Conservation (phyloP, 2,329 filamentous ascomycete species). For the Colletotrichum sp. region DNA sequence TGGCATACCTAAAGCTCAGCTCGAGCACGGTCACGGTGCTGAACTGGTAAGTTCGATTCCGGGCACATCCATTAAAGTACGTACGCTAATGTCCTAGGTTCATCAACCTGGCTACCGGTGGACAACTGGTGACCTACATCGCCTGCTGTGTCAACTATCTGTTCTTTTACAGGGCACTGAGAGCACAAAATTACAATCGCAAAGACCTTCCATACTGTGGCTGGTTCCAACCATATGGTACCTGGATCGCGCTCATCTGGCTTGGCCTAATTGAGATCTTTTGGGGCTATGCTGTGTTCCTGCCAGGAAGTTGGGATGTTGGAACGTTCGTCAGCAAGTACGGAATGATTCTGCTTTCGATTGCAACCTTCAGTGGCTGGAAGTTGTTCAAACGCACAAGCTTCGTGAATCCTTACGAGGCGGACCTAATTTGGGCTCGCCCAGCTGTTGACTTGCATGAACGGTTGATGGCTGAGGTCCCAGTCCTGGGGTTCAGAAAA, state of each 20-base stretch:
- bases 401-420: not conserved
- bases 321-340: not conserved
- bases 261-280: not conserved
- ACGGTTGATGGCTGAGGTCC: not conserved
- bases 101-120: not conserved
- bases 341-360: not conserved
- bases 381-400: not conserved
- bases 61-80: not conserved
- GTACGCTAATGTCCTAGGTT: not conserved
- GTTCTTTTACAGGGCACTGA: not conserved
- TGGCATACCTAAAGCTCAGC: constrained; percentile 55
- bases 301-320: not conserved
- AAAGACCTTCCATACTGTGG: not conserved
- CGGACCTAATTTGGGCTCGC: not conserved
- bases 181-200: not conserved
- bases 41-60: not conserved
- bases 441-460: not conserved
- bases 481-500: not conserved
- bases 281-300: not conserved
- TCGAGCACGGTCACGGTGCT: not conserved
- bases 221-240: not conserved
- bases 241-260: not conserved
- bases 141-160: not conserved
- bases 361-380: not conserved
- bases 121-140: not conserved